Evolutionary conservation across 1,284 basidiomycete species (phyloP), one percentile per base, ranked within the genome.

Genomic region (Tausonia pullulans): DNA sequence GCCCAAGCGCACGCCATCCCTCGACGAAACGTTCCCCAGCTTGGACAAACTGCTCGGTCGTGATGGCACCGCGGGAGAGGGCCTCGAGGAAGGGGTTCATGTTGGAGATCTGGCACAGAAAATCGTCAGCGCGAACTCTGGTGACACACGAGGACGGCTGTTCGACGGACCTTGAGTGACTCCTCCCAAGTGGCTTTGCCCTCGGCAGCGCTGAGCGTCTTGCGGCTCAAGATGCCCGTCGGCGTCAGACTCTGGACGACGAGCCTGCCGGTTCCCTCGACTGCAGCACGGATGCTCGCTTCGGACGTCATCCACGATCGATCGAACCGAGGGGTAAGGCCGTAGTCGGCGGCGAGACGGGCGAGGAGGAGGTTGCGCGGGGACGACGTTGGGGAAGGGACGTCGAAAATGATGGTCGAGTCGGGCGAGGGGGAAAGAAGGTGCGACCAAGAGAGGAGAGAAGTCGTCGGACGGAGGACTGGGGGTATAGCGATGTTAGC

Each of bases 81-180:
- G 57, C 57, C 49, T 58, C 44, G 57, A 46, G 43, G 57, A 44
- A 48, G 43, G 57, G 57, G 57, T 58, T 58, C 57, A 58, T 58
- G 57, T 58, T 58, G 57, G 57, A 46, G 57, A 58, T 46, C 57
- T 58, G 57, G 9, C 7, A 10, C 9, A 52, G 27, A 27, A 27
- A 27, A 27, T 27, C 27, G 27, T 27, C 27, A 27, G 27, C 27
- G 27, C 27, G 27, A 27, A 27, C 27, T 27, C 27, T 27, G 27
- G 27, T 27, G 27, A 57, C 13, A 16, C 5, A 43, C 9, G 40
- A 0, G 43, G 11, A 4, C 16, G 43, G 4, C 6, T 6, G 53
- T 5, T 7, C 16, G 53, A 55, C 57, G 27, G 14, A 58, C 57
- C 57, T 58, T 58, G 40, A 48, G 8, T 10, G n/a, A 46, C 16